These are phyloP conservation scores for Aspergillus spinulosporus DNA, from an alignment of 2,329 filamentous ascomycete genomes.

Conservation along the genomic window DNA sequence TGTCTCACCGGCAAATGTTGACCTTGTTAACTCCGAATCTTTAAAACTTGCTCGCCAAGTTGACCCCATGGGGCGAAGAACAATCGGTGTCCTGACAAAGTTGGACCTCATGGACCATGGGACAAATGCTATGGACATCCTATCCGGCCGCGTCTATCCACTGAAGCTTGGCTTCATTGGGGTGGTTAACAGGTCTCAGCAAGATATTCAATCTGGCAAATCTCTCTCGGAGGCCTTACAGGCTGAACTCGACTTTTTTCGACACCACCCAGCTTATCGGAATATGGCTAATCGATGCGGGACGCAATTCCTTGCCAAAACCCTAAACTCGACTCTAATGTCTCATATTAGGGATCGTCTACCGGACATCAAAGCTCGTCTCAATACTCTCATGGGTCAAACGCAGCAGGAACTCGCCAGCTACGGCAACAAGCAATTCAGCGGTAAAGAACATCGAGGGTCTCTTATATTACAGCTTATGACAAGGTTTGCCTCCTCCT, in stretches of 20 bases:
- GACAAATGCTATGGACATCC: constrained; percentile 94
- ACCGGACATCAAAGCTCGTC: constrained; percentile 94
- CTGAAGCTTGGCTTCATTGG: constrained; percentile 97
- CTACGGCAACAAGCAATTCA: constrained; percentile 97
- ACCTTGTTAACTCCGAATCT: constrained; percentile 97
- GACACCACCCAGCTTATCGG: constrained; percentile 92
- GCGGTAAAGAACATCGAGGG: constrained; percentile 92
- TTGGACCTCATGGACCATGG: constrained; percentile 98
- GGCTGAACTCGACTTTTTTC: constrained; percentile 92
- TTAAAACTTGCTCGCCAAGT: constrained; percentile 96
- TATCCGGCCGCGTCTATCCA: constrained; percentile 95
- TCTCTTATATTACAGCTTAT: constrained; percentile 95
- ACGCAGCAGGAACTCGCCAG: constrained; percentile 97
- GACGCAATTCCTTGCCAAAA: constrained; percentile 91
- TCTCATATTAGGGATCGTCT: constrained; percentile 90
- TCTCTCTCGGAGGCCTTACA: constrained; percentile 89
- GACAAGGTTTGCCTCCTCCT: constrained; percentile 96
- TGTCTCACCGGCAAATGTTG: constrained; percentile 95
- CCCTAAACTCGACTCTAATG: constrained; percentile 93
- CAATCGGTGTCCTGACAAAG: constrained; percentile 96
- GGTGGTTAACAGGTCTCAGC: constrained; percentile 95
- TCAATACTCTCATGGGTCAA: constrained; percentile 99
- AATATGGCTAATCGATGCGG: constrained; percentile 94
- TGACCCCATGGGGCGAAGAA: constrained; percentile 88
- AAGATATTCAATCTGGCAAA: constrained; percentile 95